phyloP scores from a whole-genome alignment of 2,329 filamentous ascomycete species.

The Cryphonectria naterciae region DNA sequence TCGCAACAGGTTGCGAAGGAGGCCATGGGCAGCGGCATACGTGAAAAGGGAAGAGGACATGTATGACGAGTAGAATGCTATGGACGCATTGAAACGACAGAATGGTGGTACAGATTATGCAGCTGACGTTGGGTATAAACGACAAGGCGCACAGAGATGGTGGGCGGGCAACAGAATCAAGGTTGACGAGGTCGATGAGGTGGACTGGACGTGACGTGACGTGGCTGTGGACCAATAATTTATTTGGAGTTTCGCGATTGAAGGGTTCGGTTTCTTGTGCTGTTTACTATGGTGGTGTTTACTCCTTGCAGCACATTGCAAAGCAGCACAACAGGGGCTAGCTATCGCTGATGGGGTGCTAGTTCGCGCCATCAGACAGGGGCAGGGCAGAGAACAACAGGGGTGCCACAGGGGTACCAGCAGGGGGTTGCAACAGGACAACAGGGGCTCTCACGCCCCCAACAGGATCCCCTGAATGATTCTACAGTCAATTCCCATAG shows the following conservation, averaged over 20 bases:
- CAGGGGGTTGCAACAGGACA: too few species aligned
- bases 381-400: background rate
- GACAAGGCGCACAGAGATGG: background rate
- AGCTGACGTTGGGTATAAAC: background rate
- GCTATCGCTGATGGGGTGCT: background rate
- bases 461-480: background rate
- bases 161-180: background rate
- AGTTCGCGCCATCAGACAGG: background rate
- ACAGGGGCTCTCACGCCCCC: background rate
- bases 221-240: background rate
- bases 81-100: constrained; percentile 11
- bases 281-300: background rate
- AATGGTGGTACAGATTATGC: background rate
- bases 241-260: background rate
- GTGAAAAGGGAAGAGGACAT: constrained; percentile 15
- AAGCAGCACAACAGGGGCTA: background rate
- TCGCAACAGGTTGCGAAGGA: constrained; percentile 61
- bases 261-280: too few species aligned
- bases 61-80: constrained; percentile 3
- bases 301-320: too few species aligned
- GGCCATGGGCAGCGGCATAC: constrained; percentile 13
- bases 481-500: too few species aligned
- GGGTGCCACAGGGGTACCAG: background rate
- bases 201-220: background rate
- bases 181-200: background rate